Evolutionary conservation across 225 moss, liverwort and hornwort species (phyloP), one percentile per base, ranked within the genome.

Genomic region (Anthoceros angustus): DNA sequence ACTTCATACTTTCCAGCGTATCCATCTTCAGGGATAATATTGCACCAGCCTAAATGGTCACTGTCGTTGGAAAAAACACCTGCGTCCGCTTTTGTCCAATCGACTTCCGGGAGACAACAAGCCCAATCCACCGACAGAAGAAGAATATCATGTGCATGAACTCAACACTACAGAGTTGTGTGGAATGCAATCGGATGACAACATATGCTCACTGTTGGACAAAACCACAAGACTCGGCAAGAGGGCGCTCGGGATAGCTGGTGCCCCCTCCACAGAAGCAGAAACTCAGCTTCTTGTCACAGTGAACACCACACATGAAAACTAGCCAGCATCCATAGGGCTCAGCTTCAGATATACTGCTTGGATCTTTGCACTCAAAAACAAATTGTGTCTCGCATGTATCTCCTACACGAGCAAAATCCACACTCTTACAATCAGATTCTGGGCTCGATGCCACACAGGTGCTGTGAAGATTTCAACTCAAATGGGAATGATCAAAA

Each of bases 181-280:
- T 66, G 42, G 20, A 24, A 2, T 15, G 66, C 5, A 12, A 15
- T 41, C 24, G 21, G 41, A 24, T 8, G 26, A 60, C 25, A 20
- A 24, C 14, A 25, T 12, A 18, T 8, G 75, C 85, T 43, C 78
- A 90, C 90, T 72, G 71, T 68, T 75, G 61, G 64, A 40, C 74
- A 73, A 91, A 90, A 41, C 90, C 88, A 71, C 94, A 94, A 21
- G 78, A 55, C 72, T 94, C 90, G 15, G 77, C 75, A 39, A 82
- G 50, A 63, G 84, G 94, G 32, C 94, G 84, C 43, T 85, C 25
- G n/a, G 94, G 90, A 66, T 85, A 78, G 62, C 82, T 79, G 18
- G 85, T 75, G 63, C 62, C 68, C 24, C 75, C 72, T 64, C 94
- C 88, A 49, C 90, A 90, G 43, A 77, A 78, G 67, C 94, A 94